Base-by-base conservation (phyloP, 768 basidiomycete species). In the Zangia roseola region DNA sequence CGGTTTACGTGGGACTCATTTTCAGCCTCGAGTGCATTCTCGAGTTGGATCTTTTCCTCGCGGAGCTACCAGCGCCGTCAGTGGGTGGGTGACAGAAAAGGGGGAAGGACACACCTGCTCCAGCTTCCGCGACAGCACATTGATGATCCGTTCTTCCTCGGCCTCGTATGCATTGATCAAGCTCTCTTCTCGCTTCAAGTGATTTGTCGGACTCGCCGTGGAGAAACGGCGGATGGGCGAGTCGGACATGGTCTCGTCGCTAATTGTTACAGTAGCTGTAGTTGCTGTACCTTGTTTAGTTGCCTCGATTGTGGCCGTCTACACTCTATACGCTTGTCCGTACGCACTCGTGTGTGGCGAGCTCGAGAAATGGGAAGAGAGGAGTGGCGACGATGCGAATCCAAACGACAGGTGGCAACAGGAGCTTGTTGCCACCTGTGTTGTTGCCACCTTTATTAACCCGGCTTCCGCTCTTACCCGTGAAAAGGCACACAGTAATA, bases 81-180 rank as follows among this genome's bases (percentile, higher is more conserved):
- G 46, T 28, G 19, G 39, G 40, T 39, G 31, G 40, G 34, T 40
- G 37, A 43, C 40, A 19, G 34, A 35, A 41, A 24, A 30, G 10
- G 28, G 37, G 16, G 24, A 17, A 39, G n/a, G 31, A 56, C 43
- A 40, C 50, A 88, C 91, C 83, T 88, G 79, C 70, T 92, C 88
- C 43, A 93, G 74, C 65, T 92, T 93, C 57, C 89, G 76, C 23
- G 86, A 91, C 46, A 93, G 71, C 7, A 87, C 74, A 52, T 91
- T 91, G 55, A 90, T 86, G 46, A 93, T 91, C 38, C 89, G 82
- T 64, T 93, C 91, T 69, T 93, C 89, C 68, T 93, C 90, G 10
- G 90, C 91, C 59, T 92, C 90, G 65, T 91, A 92, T 19, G 86
- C 86, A 67, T 92, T 91, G 62, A 91, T 91, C 62, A 92, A 74